Conservation (phyloP, 176 grass and related monocot species). For the Eleusine indica region DNA sequence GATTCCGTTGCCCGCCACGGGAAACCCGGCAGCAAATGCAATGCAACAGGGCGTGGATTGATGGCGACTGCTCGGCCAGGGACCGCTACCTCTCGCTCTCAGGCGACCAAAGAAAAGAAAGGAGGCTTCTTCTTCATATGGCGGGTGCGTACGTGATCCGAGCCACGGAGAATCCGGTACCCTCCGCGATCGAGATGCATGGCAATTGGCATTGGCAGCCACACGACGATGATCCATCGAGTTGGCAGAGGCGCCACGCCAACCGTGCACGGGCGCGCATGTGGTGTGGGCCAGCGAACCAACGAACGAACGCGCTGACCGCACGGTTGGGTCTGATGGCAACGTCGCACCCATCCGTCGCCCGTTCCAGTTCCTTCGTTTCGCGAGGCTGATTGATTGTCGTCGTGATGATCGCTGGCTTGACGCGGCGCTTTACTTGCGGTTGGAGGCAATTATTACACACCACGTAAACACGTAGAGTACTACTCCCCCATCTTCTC, state of each 20-base stretch:
- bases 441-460: neutral
- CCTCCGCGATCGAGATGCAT: neutral
- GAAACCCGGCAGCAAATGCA: constrained; percentile 4
- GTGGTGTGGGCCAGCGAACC: neutral
- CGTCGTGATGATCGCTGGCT: neutral
- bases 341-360: constrained; percentile 38
- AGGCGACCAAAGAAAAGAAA: neutral
- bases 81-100: constrained; percentile 21
- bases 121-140: too few relatives aligned
- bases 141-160: too few relatives aligned
- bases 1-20: constrained; percentile 41
- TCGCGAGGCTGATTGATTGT: neutral
- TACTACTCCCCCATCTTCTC: too few relatives aligned
- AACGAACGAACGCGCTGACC: constrained; percentile 1
- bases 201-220: too few relatives aligned
- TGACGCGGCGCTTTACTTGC: neutral
- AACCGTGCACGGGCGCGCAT: neutral
- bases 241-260: neutral
- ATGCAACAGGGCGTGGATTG: neutral
- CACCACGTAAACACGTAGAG: neutral
- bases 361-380: neutral
- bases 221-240: too few relatives aligned
- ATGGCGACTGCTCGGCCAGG: neutral
- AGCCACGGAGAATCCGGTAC: too few relatives aligned
- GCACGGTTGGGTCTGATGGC: constrained; percentile 55